phyloP scores from a whole-genome alignment of 768 basidiomycete genomes.

The Hydnum rufescens region DNA sequence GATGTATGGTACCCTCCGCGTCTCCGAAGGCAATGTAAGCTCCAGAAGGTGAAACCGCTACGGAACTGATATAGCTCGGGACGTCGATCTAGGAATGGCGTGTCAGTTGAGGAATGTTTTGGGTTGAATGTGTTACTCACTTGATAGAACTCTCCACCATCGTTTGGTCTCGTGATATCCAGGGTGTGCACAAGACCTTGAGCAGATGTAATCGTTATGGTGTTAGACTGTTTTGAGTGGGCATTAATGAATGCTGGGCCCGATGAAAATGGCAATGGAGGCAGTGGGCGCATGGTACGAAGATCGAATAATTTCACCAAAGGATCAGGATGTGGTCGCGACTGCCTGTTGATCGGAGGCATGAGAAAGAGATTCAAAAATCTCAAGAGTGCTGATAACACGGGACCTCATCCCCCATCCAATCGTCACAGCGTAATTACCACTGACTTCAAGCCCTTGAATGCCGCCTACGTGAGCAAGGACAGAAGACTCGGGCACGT shows the following conservation, averaged over 20 bases:
- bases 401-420: constrained; percentile 68
- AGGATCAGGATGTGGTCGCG: constrained; percentile 74
- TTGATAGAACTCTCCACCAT: constrained; percentile 58
- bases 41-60: constrained; percentile 67
- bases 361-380: constrained; percentile 9
- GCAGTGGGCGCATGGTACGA: constrained; percentile 60
- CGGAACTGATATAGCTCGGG: constrained; percentile 57
- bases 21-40: constrained; percentile 91
- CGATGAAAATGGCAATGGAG: constrained; percentile 72
- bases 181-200: constrained; percentile 74
- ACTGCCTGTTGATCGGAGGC: constrained; percentile 34
- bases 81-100: not conserved
- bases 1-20: constrained; percentile 61
- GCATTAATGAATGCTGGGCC: constrained; percentile 73
- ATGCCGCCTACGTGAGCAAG: constrained; percentile 70
- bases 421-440: constrained; percentile 69
- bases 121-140: constrained; percentile 24
- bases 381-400: not conserved
- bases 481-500: constrained; percentile 29
- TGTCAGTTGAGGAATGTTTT: not conserved
- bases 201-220: constrained; percentile 52
- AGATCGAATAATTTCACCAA: constrained; percentile 85
- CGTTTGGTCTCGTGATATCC: constrained; percentile 53
- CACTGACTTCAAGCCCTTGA: constrained; percentile 58
- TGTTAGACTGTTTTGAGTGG: constrained; percentile 56